Conservation (phyloP, 192 early-diverging fungal genomes). For the Coemansia sp. region DNA sequence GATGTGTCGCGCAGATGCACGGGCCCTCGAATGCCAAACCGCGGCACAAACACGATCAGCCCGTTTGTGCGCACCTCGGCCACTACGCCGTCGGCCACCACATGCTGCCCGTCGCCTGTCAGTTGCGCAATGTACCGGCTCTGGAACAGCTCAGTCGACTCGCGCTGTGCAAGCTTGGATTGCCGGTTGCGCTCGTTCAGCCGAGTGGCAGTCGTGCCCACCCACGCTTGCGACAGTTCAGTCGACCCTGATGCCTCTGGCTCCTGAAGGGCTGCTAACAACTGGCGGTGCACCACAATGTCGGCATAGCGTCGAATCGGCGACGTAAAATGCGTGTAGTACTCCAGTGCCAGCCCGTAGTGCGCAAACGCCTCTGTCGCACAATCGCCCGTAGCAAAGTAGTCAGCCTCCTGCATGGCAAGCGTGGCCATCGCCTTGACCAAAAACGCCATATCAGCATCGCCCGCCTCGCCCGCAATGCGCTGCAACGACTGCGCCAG, state of each 20-base stretch:
- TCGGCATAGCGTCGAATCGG: constrained; percentile 83
- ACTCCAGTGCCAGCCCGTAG: constrained; percentile 73
- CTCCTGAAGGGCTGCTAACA: constrained; percentile 55
- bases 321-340: constrained; percentile 82
- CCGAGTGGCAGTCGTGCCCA: constrained; percentile 43
- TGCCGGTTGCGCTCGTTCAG: constrained; percentile 72
- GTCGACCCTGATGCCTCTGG: background rate
- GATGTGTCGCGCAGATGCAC: constrained; percentile 66
- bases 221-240: constrained; percentile 22
- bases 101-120: constrained; percentile 32
- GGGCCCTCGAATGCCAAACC: constrained; percentile 69
- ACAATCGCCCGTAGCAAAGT: constrained; percentile 64
- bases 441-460: constrained; percentile 59
- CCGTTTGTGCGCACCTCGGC: constrained; percentile 73
- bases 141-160: constrained; percentile 81
- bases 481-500: constrained; percentile 61
- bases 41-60: constrained; percentile 50
- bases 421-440: constrained; percentile 75
- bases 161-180: constrained; percentile 75
- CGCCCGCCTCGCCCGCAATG: constrained; percentile 46
- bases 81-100: constrained; percentile 66
- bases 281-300: constrained; percentile 72
- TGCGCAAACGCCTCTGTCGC: constrained; percentile 56
- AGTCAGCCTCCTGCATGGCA: constrained; percentile 74
- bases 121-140: constrained; percentile 65